Evolutionary conservation across 2,329 filamentous ascomycete genomes (phyloP).

Genomic region (Trichoderma semiorbis): DNA sequence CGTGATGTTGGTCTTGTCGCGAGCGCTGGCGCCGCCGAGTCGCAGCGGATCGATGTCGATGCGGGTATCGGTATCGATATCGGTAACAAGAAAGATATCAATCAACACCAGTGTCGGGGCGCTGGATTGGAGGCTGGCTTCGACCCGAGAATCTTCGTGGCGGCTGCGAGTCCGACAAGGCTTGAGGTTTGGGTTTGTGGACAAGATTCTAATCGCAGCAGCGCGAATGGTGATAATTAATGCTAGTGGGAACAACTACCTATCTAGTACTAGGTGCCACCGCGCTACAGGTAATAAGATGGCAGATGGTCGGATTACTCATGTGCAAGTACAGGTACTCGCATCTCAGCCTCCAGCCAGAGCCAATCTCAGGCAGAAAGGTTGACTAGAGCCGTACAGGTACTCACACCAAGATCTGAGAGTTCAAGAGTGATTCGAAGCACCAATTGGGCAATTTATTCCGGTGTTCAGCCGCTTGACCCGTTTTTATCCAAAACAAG

Average conservation of each 20-base stretch:
- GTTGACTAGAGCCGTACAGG: neutral
- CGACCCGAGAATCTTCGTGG: neutral
- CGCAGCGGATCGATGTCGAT: conserved; percentile 27
- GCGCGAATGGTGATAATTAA: conserved; percentile 16
- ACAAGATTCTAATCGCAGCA: conserved; percentile 27
- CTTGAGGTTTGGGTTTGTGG: conserved; percentile 16
- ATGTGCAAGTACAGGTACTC: neutral
- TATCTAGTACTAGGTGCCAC: neutral
- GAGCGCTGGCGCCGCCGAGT: conserved; percentile 33
- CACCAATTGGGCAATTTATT: neutral
- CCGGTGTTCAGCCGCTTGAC: neutral
- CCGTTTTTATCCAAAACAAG: neutral
- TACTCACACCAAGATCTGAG: neutral
- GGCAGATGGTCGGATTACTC: neutral
- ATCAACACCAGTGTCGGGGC: neutral
- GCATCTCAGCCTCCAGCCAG: neutral
- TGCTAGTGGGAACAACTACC: conserved; percentile 13
- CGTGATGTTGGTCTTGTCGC: conserved; percentile 20
- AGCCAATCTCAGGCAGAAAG: neutral
- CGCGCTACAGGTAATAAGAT: neutral
- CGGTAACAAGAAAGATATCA: neutral
- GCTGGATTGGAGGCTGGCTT: neutral
- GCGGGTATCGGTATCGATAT: neutral
- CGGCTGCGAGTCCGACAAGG: conserved; percentile 13
- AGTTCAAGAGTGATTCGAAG: neutral